Evolutionary conservation across 176 grass and related monocot species (phyloP), one percentile per base, ranked within the genome.

Genomic region (Ananas comosus): DNA sequence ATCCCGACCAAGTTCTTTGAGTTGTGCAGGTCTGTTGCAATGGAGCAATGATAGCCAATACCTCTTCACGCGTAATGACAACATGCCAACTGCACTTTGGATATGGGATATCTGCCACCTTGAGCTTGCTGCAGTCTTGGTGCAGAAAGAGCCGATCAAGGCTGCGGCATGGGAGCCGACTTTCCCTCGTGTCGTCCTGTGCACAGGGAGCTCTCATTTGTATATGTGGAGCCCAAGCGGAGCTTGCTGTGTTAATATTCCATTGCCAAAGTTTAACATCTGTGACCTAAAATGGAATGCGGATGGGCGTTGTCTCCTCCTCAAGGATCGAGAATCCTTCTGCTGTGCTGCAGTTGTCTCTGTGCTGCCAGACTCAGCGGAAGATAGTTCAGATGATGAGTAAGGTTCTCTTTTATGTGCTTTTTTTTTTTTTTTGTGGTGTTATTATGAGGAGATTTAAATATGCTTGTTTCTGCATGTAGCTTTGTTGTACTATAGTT

Each of bases 51-150:
- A 99, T 64, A 83, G 87, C 57, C 94, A 84, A 57, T 99, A 99
- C 78, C 79, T 93, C 50, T 90, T 85, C 70, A 93, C 94, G 48
- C 74, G 94, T 73, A 99, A 93, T 0, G 94, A 99, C 65, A 99
- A 75, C 78, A 99, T 93, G 87, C 89, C 94, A 3, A 90, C 74
- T 33, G 49, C 67, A 28, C 89, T 99, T 68, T 99, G 94, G 94
- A 99, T 99, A 80, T 99, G 94, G 94, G 89, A 99, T 61, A 99
- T 99, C 70, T 83, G 94, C 50, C 86, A 72, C 50, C 87, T 93
- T 49, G 94, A 99, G 56, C 86, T 91, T 25, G 84, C 82, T 12
- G 65, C 94, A 18, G 94, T 99, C 67, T 82, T 99, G 74, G 63
- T 99, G 71, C 94, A 99, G 66, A 99, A 93, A 79, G 87, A 99